These are phyloP conservation scores for Penicillium steckii DNA, from an alignment of 495 filamentous ascomycete species.

Conservation along the genomic window DNA sequence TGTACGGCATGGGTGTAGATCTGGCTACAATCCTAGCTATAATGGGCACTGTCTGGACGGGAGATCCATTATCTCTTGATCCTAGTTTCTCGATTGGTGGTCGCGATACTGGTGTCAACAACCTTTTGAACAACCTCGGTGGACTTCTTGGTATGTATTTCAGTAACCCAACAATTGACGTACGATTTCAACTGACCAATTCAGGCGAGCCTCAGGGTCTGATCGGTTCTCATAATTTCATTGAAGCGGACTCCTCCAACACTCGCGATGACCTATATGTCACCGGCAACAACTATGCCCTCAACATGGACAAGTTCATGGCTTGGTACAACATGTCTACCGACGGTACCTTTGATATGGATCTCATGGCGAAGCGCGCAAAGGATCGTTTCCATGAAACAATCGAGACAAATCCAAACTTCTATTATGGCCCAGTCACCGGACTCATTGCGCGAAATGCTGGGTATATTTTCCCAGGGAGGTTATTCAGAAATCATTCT, in stretches of 20 bases:
- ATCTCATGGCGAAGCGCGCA: slow-evolving; percentile 35
- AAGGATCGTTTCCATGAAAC: slow-evolving; percentile 44
- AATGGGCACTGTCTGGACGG: slow-evolving; percentile 52
- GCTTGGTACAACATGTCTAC: slow-evolving; percentile 35
- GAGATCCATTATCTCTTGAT: slow-evolving; percentile 39
- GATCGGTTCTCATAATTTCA: slow-evolving; percentile 54
- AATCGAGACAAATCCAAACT: slow-evolving; percentile 50
- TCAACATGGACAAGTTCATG: slow-evolving; percentile 46
- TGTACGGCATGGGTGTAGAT: slow-evolving; percentile 52
- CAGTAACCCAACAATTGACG: too few species aligned
- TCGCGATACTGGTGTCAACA: slow-evolving; percentile 27
- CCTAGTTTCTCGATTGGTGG: slow-evolving; percentile 43
- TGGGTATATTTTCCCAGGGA: slow-evolving; percentile 43
- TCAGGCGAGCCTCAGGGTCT: slow-evolving; percentile 43
- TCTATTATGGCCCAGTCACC: slow-evolving; percentile 51
- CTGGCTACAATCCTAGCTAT: slow-evolving; percentile 47
- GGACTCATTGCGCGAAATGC: slow-evolving; percentile 48
- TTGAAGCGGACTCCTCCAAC: slow-evolving; percentile 56
- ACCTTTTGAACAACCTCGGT: slow-evolving; percentile 27
- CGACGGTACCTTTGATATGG: slow-evolving; percentile 37
- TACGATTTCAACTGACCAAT: neutral
- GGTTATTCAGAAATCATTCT: slow-evolving; percentile 49
- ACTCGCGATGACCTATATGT: slow-evolving; percentile 53
- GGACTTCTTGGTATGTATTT: slow-evolving; percentile 23
- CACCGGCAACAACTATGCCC: slow-evolving; percentile 38